Conservation (phyloP, 305 asterid genomes). For the Salvia sclarea region DNA sequence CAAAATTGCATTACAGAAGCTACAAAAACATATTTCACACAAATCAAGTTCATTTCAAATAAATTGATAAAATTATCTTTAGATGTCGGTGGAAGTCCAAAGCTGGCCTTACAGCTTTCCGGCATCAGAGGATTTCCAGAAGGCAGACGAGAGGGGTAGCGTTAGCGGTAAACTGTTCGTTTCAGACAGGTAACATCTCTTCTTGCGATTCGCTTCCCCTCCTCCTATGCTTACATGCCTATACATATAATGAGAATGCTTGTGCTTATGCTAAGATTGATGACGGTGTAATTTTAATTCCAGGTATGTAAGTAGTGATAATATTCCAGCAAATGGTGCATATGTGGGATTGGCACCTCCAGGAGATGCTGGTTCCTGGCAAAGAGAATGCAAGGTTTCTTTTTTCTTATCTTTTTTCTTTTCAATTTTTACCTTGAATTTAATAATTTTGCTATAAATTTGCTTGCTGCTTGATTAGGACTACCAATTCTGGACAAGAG, state of each 20-base stretch:
- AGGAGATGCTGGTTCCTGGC: slow-evolving; percentile 90
- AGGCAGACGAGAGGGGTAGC: slow-evolving; percentile 59
- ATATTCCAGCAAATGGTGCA: slow-evolving; percentile 65
- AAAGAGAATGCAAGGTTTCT: slow-evolving; percentile 93
- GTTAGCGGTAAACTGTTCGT: slow-evolving; percentile 62
- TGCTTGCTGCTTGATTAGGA: slow-evolving; percentile 40
- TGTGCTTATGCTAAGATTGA: neutral
- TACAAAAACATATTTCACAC: slow-evolving; percentile 6
- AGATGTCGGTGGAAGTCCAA: slow-evolving; percentile 77
- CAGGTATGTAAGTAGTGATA: slow-evolving; percentile 53
- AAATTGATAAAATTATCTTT: slow-evolving; percentile 15
- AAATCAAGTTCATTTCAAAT: neutral
- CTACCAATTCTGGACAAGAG: slow-evolving; percentile 84
- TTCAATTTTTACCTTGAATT: neutral
- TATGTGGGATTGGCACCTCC: slow-evolving; percentile 89
- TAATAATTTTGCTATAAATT: neutral
- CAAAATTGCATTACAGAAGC: neutral
- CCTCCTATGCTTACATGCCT: neutral
- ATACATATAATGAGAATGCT: neutral
- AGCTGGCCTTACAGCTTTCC: slow-evolving; percentile 88
- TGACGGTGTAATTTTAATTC: neutral
- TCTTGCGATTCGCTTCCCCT: neutral
- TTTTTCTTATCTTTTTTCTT: neutral
- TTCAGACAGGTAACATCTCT: slow-evolving; percentile 58
- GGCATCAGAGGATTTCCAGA: slow-evolving; percentile 63